Evolutionary conservation across 371 early-diverging fungal genomes (phyloP), one percentile per base, ranked within the genome.

Genomic region (Gilbertella persicaria): DNA sequence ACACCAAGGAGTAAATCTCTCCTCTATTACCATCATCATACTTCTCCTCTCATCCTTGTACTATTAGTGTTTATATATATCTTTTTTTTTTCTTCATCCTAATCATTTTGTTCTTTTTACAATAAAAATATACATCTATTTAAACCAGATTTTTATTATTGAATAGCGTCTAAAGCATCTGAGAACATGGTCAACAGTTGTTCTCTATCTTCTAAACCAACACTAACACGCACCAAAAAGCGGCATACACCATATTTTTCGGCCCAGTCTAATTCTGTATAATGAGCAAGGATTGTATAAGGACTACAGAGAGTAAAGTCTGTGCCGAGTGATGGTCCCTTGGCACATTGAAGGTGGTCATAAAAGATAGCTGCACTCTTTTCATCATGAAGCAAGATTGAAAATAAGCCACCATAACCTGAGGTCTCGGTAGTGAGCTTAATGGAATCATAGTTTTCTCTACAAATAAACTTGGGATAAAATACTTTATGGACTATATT

Each of bases 321-420:
- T 37, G 97, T 97, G 2, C 98, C 98, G 21, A 98, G 80, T 0
- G 94, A 93, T 14, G 97, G 97, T 0, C 98, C 98, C 66, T 98
- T 98, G 50, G 87, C 85, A 56, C 84, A 84, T 4, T 75, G 62
- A 26, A 98, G 65, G 16, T 73, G 58, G 70, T 98, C 95, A 69
- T 87, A 98, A 69, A 98, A 96, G 33, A 64, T 59, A 13, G 66
- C 55, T 0, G 96, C 87, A 2, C 77, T 76, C 5, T 67, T 62
- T 45, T 86, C 81, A 26, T 69, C 67, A 13, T 83, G 65, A 44
- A 98, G 75, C 12, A 86, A 66, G 6, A 97, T 58, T 20, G 96
- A 95, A 52, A 98, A 86, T 45, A 98, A 75, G 5, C 94, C 93
- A 29, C 98, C 97, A 64, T 86, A 96, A 14, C 95, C 94, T 21